Percentiles rank a stretch among this genome's conserved stretches.
phyloP scores from a whole-genome alignment of 2,329 filamentous ascomycete species.

The Alternaria viburni region DNA sequence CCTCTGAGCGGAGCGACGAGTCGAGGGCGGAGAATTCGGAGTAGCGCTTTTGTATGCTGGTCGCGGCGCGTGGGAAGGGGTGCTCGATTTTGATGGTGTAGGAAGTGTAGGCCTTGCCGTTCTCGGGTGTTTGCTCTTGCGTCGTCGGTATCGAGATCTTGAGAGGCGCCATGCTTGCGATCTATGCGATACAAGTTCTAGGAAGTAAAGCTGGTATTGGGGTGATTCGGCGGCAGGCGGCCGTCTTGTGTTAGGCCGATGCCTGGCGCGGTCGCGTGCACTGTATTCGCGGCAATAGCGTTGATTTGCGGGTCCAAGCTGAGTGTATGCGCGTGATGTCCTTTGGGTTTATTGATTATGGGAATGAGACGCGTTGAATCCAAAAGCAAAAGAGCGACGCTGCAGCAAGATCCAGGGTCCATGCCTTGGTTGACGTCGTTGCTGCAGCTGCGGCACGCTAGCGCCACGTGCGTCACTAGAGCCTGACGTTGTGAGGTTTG shows the following conservation, averaged over 20 bases:
- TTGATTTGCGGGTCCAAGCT: neutral
- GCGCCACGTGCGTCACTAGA: constrained; percentile 19
- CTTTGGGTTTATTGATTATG: neutral
- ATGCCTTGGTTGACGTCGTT: constrained; percentile 18
- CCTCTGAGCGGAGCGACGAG: constrained; percentile 63
- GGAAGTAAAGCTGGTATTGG: neutral
- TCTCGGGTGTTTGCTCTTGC: constrained; percentile 57
- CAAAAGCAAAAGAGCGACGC: neutral
- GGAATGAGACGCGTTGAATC: neutral
- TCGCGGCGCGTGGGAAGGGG: constrained; percentile 76
- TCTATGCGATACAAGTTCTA: too few relatives aligned
- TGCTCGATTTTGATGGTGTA: constrained; percentile 81
- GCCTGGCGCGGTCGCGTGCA: constrained; percentile 15
- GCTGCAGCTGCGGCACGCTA: constrained; percentile 17
- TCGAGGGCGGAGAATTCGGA: constrained; percentile 78
- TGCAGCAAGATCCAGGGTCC: neutral
- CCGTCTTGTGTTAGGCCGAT: constrained; percentile 1
- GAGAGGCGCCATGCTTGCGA: constrained; percentile 51
- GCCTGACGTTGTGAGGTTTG: neutral
- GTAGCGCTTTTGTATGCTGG: constrained; percentile 80
- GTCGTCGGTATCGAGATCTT: constrained; percentile 56
- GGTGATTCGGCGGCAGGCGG: neutral
- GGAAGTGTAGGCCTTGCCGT: constrained; percentile 70
- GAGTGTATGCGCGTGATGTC: neutral
- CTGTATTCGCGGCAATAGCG: neutral